Evolutionary conservation across 306 rosid genomes (phyloP).

Genomic region (Cyclanthera cordifolia): DNA sequence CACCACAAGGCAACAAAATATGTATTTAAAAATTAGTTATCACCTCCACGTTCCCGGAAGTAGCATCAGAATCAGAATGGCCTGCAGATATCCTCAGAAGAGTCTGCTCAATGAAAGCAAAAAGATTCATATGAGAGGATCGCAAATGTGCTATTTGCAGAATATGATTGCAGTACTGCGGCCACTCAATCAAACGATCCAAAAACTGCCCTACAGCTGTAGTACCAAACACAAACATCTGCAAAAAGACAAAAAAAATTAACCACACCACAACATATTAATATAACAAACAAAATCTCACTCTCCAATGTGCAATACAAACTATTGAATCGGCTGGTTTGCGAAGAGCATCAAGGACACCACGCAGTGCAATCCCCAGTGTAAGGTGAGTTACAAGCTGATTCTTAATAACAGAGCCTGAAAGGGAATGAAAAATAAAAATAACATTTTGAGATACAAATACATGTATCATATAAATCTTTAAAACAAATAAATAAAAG

Average conservation of each 20-base stretch:
- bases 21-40: background rate
- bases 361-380: constrained; percentile 89
- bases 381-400: constrained; percentile 92
- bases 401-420: constrained; percentile 86
- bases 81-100: constrained; percentile 75
- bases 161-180: constrained; percentile 95
- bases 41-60: constrained; percentile 67
- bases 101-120: constrained; percentile 74
- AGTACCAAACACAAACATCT: constrained; percentile 95
- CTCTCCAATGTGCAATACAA: constrained; percentile 18
- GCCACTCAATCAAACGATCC: constrained; percentile 97
- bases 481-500: too few species aligned
- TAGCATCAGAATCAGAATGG: constrained; percentile 54
- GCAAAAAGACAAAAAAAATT: constrained; percentile 22
- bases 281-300: background rate
- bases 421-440: background rate
- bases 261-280: constrained; percentile 8
- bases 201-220: constrained; percentile 95
- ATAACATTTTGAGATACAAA: background rate
- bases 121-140: constrained; percentile 60
- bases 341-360: constrained; percentile 91
- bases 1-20: background rate
- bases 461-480: background rate
- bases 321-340: constrained; percentile 98
- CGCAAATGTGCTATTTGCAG: constrained; percentile 92